phyloP scores from a whole-genome alignment of 1,139 yeast species.

The Kodamaea derodonti region DNA sequence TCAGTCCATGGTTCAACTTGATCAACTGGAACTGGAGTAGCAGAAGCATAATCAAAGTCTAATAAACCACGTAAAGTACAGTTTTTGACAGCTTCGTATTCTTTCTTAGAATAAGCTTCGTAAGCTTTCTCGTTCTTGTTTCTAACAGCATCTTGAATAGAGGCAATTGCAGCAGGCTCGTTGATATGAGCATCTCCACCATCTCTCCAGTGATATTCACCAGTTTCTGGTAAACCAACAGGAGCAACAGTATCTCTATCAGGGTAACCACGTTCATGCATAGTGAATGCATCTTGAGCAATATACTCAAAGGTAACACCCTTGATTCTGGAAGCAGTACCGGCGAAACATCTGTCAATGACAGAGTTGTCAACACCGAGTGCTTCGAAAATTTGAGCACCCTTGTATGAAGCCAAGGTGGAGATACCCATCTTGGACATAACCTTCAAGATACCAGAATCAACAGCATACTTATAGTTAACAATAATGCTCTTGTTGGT shows the following conservation, averaged over 20 bases:
- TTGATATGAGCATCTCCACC: conserved; percentile 96
- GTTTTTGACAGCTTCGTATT: conserved; percentile 85
- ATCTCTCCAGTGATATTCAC: conserved; percentile 98
- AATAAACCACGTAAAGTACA: conserved; percentile 93
- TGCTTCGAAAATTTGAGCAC: conserved; percentile 98
- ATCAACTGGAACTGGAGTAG: conserved; percentile 82
- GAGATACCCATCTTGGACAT: conserved; percentile 99
- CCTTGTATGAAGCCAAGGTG: conserved; percentile 93
- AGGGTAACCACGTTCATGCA: conserved; percentile 93
- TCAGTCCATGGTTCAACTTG: conserved; percentile 99
- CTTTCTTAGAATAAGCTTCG: conserved; percentile 84
- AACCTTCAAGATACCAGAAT: conserved; percentile 89
- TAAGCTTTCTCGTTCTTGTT: conserved; percentile 93
- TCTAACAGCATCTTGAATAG: conserved; percentile 94
- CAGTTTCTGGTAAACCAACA: conserved; percentile 82
- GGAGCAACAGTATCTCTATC: conserved; percentile 69
- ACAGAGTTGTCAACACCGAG: conserved; percentile 94
- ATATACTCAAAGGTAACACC: conserved; percentile 94
- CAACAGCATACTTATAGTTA: conserved; percentile 80
- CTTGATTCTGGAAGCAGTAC: conserved; percentile 94
- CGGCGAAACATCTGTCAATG: conserved; percentile 92
- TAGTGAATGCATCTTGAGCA: conserved; percentile 92
- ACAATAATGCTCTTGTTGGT: conserved; percentile 57
- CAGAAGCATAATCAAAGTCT: conserved; percentile 75
- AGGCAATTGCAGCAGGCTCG: conserved; percentile 92